Base-by-base conservation (phyloP, 768 basidiomycete genomes). In the Steccherinum ochraceum region DNA sequence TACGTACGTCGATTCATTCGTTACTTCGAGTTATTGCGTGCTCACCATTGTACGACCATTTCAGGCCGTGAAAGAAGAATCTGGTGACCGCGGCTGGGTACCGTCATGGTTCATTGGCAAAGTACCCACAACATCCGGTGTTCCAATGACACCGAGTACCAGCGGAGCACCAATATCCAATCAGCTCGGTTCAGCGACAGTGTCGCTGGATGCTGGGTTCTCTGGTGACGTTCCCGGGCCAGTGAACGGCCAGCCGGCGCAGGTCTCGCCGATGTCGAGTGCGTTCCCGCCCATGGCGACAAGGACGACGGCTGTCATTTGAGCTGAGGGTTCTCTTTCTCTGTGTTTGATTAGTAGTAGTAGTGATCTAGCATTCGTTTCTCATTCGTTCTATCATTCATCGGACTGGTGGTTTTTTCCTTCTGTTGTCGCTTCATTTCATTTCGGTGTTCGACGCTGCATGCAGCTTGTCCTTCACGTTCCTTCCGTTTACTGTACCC, bases 61-160 rank as follows among this genome's bases (percentile, higher is more conserved):
- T 18, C 59, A 92, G 89, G 91, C 91, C 56, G 92, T 97, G 61
- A 93, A 94, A 68, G 90, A 96, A 62, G 86, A 89, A 12, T 84
- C 84, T 19, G 95, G 95, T 41, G 89, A 93, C 67, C 82, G 95
- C 55, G 95, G 95, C 30, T 98, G 95, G 95, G 92, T 96, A 20
- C 94, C 94, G 76, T 93, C 91, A 20, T 98, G 95, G 95, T 95
- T 91, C 64, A 92, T 95, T 54, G 93, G 93, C 48, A 96, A 94
- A 66, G 81, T 89, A 23, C 72, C 77, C 3, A 65, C 75, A 4
- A 63, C 69, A 0, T 61, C 66, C 5, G 72, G 65, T 5, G 71
- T 65, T 1, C 71, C 72, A 2, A 61, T 67, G 2, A 83, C 69
- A 58, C 82, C 65, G 61, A 76, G 58, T 76, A 52, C 71, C 60